Percentiles rank a stretch among this genome's conserved stretches.
phyloP scores from a whole-genome alignment of 768 basidiomycete species.

The Trametes cingulata region DNA sequence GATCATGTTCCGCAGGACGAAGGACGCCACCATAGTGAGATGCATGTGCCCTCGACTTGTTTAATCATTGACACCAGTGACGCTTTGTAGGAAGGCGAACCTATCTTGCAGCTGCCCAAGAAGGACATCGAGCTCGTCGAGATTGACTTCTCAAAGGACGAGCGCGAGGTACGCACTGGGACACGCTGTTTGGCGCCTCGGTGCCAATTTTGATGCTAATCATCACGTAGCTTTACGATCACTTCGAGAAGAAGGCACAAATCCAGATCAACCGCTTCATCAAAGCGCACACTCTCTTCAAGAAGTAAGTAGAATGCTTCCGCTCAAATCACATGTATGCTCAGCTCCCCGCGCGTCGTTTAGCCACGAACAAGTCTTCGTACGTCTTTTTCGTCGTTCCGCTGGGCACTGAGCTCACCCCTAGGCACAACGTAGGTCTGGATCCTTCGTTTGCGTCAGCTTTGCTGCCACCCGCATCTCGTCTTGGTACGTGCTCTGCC shows the following conservation, averaged over 20 bases:
- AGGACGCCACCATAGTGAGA: slow-evolving; percentile 50
- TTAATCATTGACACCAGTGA: too few relatives aligned
- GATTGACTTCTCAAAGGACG: slow-evolving; percentile 64
- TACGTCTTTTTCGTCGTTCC: slow-evolving; percentile 25
- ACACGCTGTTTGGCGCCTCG: too few relatives aligned
- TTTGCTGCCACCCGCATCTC: slow-evolving; percentile 73
- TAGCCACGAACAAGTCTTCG: slow-evolving; percentile 52
- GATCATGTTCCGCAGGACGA: slow-evolving; percentile 72
- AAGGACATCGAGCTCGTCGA: slow-evolving; percentile 61
- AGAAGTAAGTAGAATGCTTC: slow-evolving; percentile 62
- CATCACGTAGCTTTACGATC: slow-evolving; percentile 53
- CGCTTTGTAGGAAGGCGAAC: slow-evolving; percentile 56
- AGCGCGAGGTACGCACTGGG: slow-evolving; percentile 52
- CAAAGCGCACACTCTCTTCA: slow-evolving; percentile 62
- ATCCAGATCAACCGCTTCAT: slow-evolving; percentile 62
- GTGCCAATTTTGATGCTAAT: not conserved
- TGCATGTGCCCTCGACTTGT: not conserved
- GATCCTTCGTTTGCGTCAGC: slow-evolving; percentile 73
- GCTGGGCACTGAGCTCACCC: not conserved
- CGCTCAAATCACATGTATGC: not conserved
- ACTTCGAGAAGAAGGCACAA: slow-evolving; percentile 55
- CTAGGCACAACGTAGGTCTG: slow-evolving; percentile 46
- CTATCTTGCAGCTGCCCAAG: slow-evolving; percentile 61
- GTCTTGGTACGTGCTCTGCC: slow-evolving; percentile 48
- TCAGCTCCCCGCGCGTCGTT: not conserved